phyloP scores from a whole-genome alignment of 345 rosid genomes.

The Eutrema japonicum region DNA sequence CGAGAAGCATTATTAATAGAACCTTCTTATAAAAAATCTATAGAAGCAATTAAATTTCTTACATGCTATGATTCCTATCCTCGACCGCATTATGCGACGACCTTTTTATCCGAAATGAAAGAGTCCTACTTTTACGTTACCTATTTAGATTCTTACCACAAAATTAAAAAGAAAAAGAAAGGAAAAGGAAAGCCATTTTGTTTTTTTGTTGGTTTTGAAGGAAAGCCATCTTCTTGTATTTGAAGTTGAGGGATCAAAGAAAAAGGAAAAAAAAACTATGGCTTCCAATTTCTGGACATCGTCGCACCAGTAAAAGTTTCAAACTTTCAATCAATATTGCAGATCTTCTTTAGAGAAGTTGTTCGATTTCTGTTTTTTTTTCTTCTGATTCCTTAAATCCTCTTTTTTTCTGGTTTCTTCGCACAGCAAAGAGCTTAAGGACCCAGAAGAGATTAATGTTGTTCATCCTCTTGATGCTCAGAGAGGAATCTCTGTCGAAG shows the following conservation, averaged over 20 bases:
- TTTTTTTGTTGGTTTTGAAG: background rate
- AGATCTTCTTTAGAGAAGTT: background rate
- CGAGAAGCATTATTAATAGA: no score
- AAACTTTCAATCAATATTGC: background rate
- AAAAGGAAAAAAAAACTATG: conserved; percentile 44
- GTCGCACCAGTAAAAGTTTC: conserved; percentile 62
- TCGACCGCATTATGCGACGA: no score
- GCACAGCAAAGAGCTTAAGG: conserved; percentile 81
- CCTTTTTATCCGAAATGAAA: no score
- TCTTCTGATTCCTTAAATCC: background rate
- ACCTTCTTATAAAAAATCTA: no score
- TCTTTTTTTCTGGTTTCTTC: conserved; percentile 11
- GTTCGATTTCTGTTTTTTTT: background rate
- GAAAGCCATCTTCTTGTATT: background rate
- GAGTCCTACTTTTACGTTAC: background rate
- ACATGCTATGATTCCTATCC: no score
- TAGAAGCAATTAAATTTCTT: no score
- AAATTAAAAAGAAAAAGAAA: conserved; percentile 1
- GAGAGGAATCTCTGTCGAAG: conserved; percentile 81
- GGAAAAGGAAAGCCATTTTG: background rate
- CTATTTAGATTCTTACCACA: conserved; percentile 16
- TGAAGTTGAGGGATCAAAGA: conserved; percentile 23
- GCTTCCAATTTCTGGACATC: conserved; percentile 98
- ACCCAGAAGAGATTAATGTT: conserved; percentile 82
- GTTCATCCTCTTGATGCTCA: conserved; percentile 74